Percentiles rank a stretch among this genome's conserved stretches.
Evolutionary conservation across 306 rosid genomes (phyloP).

Genomic region (Sicyos baderoa): DNA sequence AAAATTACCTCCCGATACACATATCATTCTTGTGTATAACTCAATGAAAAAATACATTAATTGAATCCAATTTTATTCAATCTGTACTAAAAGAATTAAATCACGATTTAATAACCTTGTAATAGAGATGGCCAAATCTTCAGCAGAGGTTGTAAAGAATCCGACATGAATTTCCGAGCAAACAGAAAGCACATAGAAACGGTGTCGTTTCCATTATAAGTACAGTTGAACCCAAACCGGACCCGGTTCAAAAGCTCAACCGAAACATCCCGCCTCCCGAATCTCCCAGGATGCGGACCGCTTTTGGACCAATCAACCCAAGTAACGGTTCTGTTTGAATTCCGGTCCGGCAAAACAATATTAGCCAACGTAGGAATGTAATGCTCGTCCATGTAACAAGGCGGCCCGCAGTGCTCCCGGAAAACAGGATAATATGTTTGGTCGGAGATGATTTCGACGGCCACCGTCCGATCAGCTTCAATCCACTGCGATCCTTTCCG

Average conservation of each 20-base stretch:
- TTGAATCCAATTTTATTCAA: not conserved
- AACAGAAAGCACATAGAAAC: slow-evolving; percentile 35
- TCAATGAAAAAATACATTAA: not conserved
- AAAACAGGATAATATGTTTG: slow-evolving; percentile 33
- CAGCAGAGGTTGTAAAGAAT: slow-evolving; percentile 29
- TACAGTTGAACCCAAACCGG: slow-evolving; percentile 33
- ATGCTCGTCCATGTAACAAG: slow-evolving; percentile 57
- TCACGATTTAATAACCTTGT: not conserved
- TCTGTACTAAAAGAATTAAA: not conserved
- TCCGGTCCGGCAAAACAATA: slow-evolving; percentile 26
- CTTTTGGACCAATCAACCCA: slow-evolving; percentile 58
- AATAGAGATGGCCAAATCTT: slow-evolving; percentile 16
- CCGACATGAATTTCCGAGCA: slow-evolving; percentile 36
- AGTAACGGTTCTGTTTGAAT: slow-evolving; percentile 37
- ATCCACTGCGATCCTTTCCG: slow-evolving; percentile 57
- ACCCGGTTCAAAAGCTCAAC: slow-evolving; percentile 28
- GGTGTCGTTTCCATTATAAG: slow-evolving; percentile 5
- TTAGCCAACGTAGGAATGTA: slow-evolving; percentile 39
- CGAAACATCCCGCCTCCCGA: slow-evolving; percentile 29
- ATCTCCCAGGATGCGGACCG: slow-evolving; percentile 46
- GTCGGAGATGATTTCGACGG: slow-evolving; percentile 34
- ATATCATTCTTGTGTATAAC: not conserved
- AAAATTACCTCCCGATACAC: not conserved
- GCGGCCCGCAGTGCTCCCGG: slow-evolving; percentile 30
- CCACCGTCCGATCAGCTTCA: slow-evolving; percentile 31